Conservation (phyloP, 1,284 basidiomycete species). For the Cutaneotrichosporon cyanovorans region DNA sequence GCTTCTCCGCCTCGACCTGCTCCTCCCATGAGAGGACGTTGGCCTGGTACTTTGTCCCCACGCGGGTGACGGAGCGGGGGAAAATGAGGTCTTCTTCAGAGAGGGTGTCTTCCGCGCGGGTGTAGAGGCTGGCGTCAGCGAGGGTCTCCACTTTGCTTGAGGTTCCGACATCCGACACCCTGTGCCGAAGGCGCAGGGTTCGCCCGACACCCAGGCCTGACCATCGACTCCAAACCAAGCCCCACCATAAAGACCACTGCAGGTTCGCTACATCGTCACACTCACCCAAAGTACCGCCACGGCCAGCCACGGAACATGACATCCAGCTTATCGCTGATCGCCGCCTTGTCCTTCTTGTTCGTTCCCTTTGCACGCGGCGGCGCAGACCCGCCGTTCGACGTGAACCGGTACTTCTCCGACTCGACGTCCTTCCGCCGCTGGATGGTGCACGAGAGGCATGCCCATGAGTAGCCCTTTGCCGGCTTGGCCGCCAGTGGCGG, state of each 20-base stretch:
- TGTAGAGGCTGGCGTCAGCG: conserved; percentile 61
- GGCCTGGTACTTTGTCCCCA: conserved; percentile 80
- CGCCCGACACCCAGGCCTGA: too few species aligned
- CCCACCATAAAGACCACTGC: neutral
- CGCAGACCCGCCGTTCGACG: conserved; percentile 46
- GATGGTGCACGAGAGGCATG: conserved; percentile 84
- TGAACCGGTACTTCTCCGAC: conserved; percentile 55
- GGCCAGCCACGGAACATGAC: conserved; percentile 67
- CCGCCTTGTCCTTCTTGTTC: conserved; percentile 56
- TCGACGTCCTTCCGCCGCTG: conserved; percentile 83
- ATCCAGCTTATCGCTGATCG: conserved; percentile 61
- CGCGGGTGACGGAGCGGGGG: conserved; percentile 77
- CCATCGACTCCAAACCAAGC: too few species aligned
- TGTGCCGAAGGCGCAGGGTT: too few species aligned
- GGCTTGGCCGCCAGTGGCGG: conserved; percentile 93
- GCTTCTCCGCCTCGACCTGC: conserved; percentile 26
- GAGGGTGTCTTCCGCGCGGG: conserved; percentile 81
- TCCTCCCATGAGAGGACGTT: conserved; percentile 44
- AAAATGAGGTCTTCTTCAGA: conserved; percentile 93
- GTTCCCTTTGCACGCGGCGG: conserved; percentile 52
- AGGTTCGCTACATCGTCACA: too few species aligned
- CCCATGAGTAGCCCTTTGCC: conserved; percentile 95
- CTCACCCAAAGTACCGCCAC: conserved; percentile 91
- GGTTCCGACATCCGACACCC: too few species aligned
- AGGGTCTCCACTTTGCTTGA: too few species aligned